Conservation (phyloP, 208 protist genomes). For the Leptomonas pyrrhocoris region DNA sequence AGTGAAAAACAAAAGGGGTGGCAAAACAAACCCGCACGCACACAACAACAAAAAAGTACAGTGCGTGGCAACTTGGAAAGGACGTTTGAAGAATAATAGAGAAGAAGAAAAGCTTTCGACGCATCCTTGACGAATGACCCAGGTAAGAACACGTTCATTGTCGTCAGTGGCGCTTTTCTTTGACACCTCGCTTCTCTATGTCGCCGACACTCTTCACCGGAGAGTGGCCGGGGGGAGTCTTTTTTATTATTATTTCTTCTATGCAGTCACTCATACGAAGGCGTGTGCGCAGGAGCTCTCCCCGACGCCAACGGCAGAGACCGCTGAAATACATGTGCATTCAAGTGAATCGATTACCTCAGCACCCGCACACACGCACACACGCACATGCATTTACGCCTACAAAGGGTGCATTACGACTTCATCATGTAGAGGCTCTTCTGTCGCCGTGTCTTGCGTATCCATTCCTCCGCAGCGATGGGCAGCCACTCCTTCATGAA, state of each 20-base stretch:
- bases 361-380: conserved; percentile 4
- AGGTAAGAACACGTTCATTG: too few relatives aligned
- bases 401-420: background rate
- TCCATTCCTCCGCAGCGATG: conserved; percentile 74
- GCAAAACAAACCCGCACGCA: background rate
- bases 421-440: conserved; percentile 36
- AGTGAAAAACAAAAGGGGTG: background rate
- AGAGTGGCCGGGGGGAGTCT: too few relatives aligned
- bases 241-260: background rate
- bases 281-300: too few relatives aligned
- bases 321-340: too few relatives aligned
- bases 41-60: background rate
- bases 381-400: background rate
- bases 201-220: too few relatives aligned
- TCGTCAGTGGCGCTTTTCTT: too few relatives aligned
- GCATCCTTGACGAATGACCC: background rate
- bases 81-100: background rate
- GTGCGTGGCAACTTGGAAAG: too few relatives aligned
- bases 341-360: too few relatives aligned
- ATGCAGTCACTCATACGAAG: too few relatives aligned
- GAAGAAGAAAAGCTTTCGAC: background rate
- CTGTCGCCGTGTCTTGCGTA: conserved; percentile 56
- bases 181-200: too few relatives aligned
- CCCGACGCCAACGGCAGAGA: too few relatives aligned
- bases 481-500: conserved; percentile 52